Base-by-base conservation (phyloP, 495 filamentous ascomycete species). In the Pyrenula aspistea region DNA sequence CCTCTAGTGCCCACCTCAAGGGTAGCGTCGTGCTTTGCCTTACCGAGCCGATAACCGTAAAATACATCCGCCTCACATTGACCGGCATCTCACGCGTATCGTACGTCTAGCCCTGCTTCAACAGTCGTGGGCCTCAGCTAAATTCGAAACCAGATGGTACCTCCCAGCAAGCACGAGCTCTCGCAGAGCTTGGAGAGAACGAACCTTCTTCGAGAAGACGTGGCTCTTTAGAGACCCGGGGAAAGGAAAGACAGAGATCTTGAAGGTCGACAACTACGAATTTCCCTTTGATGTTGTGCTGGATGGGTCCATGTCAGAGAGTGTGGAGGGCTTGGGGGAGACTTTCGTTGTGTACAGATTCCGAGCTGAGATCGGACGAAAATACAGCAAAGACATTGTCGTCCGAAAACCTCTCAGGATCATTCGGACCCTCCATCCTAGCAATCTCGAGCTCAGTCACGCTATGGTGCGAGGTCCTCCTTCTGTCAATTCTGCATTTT, bases 281-380 rank as follows among this genome's bases (percentile, higher is more conserved):
- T 96, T 87, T 72, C 86, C 87, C 0, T 96, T 96, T 68, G 83
- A 93, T 61, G 71, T 90, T 57, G 72, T 85, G 53, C 72, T 97
- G 12, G 80, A 88, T 15, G 89, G 89, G 23, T 76, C 82, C 55
- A 82, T 83, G 66, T 77, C 88, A 2, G 92, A 98, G 76, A 95
- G 88, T 57, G 78, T 98, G 24, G 93, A 96, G 67, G 93, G 93
- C 1, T 67, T 96, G 55, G 72, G 74, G 25, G 84, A 90, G 58
- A 87, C 83, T 8, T 90, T 83, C 68, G 81, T 98, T 57, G 83
- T 85, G 47, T 97, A 96, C 68, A 82, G 85, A 55, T 78, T 98
- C 70, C 92, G 91, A 66, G 92, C 92, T 1, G 89, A 86, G 49
- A 82, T 97, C 20, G 85, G 86, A 21, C 77, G 91, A 57, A 88